Evolutionary conservation across 2,329 filamentous ascomycete species (phyloP).

Genomic region (Colletotrichum melonis): DNA sequence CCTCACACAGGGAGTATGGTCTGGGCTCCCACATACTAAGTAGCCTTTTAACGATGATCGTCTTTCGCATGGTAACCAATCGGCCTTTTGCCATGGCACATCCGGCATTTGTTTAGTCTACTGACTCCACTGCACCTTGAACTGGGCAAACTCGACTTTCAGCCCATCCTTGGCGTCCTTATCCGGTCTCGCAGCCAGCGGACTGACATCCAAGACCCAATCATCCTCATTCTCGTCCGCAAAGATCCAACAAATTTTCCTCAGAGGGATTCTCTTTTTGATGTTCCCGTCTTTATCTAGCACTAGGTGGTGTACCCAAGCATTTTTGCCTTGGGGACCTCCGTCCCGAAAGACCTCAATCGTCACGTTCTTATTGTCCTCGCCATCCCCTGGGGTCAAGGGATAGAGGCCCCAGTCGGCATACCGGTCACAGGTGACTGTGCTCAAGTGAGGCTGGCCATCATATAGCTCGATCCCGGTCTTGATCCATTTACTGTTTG

Average conservation of each 20-base stretch:
- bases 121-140: constrained; percentile 62
- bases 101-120: background rate
- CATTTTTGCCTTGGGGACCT: constrained; percentile 64
- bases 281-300: constrained; percentile 45
- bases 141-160: constrained; percentile 68
- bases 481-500: constrained; percentile 77
- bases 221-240: constrained; percentile 59
- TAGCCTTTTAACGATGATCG: background rate
- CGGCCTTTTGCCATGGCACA: background rate
- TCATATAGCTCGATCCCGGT: constrained; percentile 81
- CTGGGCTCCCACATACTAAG: background rate
- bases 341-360: constrained; percentile 61
- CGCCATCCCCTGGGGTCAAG: constrained; percentile 46
- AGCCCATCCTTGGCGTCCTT: constrained; percentile 62
- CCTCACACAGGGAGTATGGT: background rate
- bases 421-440: constrained; percentile 77
- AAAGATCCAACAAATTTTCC: constrained; percentile 80
- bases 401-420: constrained; percentile 80
- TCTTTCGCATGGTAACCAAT: background rate
- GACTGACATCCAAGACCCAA: constrained; percentile 72
- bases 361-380: constrained; percentile 42
- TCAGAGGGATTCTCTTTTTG: constrained; percentile 65
- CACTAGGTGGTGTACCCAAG: constrained; percentile 78
- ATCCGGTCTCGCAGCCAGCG: constrained; percentile 74
- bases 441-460: constrained; percentile 70